phyloP scores from a whole-genome alignment of 164 flowering plant species.

The Stephania japonica region DNA sequence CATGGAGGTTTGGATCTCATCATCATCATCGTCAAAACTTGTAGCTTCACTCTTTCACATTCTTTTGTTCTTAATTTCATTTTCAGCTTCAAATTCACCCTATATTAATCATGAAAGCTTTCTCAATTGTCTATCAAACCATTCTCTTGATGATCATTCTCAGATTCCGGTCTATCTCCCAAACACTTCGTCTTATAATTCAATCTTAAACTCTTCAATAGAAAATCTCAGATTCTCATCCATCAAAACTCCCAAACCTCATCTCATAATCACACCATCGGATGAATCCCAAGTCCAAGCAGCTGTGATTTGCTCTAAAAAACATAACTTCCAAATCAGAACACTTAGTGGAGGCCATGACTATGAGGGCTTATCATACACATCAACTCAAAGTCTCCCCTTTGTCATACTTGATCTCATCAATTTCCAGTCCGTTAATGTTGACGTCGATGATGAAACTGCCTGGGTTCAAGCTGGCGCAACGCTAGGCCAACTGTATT shows the following conservation, averaged over 20 bases:
- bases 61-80: not conserved
- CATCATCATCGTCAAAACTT: not conserved
- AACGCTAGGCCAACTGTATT: constrained; percentile 33
- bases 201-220: constrained; percentile 5
- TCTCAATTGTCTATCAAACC: not conserved
- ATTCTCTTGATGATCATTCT: not conserved
- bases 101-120: not conserved
- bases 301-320: constrained; percentile 1
- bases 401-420: constrained; percentile 14
- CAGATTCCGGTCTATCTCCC: not conserved
- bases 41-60: not conserved
- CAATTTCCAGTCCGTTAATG: constrained; percentile 18
- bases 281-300: constrained; percentile 1
- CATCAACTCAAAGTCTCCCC: not conserved
- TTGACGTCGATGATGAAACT: constrained; percentile 16
- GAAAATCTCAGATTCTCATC: constrained; percentile 4
- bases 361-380: constrained; percentile 7
- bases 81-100: not conserved
- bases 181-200: not conserved
- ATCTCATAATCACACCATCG: not conserved
- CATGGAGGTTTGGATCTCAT: not conserved
- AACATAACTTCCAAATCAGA: not conserved
- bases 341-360: constrained; percentile 11
- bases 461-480: constrained; percentile 50
- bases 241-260: constrained; percentile 1